Percentiles rank a stretch among this genome's conserved stretches.
Conservation (phyloP, 305 asterid species). For the Fraxinus nigra region DNA sequence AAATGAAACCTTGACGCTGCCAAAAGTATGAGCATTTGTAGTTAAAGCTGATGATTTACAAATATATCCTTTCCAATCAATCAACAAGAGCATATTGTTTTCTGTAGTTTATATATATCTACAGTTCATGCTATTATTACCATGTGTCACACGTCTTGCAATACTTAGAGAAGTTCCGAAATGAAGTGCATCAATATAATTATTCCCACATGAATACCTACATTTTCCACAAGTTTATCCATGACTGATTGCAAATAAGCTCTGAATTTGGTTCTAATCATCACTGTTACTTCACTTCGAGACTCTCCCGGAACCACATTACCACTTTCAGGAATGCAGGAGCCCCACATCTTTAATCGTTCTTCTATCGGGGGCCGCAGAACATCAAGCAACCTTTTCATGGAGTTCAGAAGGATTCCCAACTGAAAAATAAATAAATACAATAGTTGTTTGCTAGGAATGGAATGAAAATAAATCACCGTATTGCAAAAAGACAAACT, state of each 20-base stretch:
- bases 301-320: slow-evolving; percentile 63
- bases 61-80: background rate
- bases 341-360: slow-evolving; percentile 72
- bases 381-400: slow-evolving; percentile 81
- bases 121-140: background rate
- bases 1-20: background rate
- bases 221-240: slow-evolving; percentile 85
- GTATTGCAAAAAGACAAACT: background rate
- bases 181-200: background rate
- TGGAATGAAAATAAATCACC: background rate
- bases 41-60: background rate
- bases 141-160: background rate
- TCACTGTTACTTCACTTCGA: slow-evolving; percentile 80
- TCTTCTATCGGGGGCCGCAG: slow-evolving; percentile 68
- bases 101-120: background rate
- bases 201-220: slow-evolving; percentile 28
- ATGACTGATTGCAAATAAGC: slow-evolving; percentile 69
- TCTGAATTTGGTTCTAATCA: slow-evolving; percentile 80
- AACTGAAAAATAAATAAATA: slow-evolving; percentile 42
- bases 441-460: background rate
- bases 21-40: background rate
- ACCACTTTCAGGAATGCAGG: slow-evolving; percentile 75
- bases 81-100: background rate
- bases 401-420: slow-evolving; percentile 78
- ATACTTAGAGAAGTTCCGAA: background rate